Evolutionary conservation across 805 yeast genomes (phyloP).

Genomic region (Blastobotrys muscicola): DNA sequence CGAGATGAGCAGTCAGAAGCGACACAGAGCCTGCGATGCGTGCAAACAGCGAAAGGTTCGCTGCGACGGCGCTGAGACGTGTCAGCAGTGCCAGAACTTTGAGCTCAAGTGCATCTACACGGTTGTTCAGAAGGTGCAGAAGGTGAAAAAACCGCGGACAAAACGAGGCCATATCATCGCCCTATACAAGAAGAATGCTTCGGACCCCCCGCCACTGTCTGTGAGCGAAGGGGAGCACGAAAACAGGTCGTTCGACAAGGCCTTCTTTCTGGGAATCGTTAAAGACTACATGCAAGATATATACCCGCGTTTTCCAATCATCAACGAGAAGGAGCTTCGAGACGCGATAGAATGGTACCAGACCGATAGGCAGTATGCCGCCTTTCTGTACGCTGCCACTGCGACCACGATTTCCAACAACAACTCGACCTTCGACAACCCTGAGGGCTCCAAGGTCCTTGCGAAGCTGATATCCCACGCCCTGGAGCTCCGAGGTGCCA

Average conservation of each 20-base stretch:
- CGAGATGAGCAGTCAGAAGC: slow-evolving; percentile 1
- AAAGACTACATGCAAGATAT: slow-evolving; percentile 5
- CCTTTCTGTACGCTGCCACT: slow-evolving; percentile 7
- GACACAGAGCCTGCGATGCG: slow-evolving; percentile 8
- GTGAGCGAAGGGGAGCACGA: neutral
- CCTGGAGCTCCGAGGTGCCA: slow-evolving; percentile 5
- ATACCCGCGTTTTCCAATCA: slow-evolving; percentile 10
- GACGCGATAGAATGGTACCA: slow-evolving; percentile 2
- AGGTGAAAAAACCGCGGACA: slow-evolving; percentile 1
- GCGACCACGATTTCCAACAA: slow-evolving; percentile 8
- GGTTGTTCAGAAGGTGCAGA: neutral
- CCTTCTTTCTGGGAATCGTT: slow-evolving; percentile 5
- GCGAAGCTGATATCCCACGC: slow-evolving; percentile 6
- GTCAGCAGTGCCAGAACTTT: slow-evolving; percentile 9
- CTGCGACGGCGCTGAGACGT: slow-evolving; percentile 9
- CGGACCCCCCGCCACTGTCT: neutral
- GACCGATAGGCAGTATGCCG: slow-evolving; percentile 4
- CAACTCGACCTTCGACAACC: neutral
- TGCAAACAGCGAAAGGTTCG: slow-evolving; percentile 11
- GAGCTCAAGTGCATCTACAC: slow-evolving; percentile 7
- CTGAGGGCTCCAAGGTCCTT: neutral
- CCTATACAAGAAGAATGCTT: neutral
- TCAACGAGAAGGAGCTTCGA: slow-evolving; percentile 6
- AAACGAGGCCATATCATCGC: slow-evolving; percentile 6
- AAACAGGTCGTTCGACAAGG: neutral